phyloP scores from a whole-genome alignment of 306 rosid species.

The Vigna hirtella region DNA sequence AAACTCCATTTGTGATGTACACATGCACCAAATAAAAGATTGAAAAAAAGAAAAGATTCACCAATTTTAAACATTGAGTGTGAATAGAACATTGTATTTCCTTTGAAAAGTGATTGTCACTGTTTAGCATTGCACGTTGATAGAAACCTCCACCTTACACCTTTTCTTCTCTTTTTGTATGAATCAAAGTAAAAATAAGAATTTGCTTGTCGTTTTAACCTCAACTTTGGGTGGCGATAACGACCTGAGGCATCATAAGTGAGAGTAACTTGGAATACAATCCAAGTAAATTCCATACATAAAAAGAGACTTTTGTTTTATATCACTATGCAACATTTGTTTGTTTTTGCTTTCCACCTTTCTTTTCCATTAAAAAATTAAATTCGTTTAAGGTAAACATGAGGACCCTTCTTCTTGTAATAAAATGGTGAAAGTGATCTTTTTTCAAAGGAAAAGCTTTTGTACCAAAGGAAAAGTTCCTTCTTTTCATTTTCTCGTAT shows the following conservation, averaged over 20 bases:
- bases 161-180: conserved; percentile 11
- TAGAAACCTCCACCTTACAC: conserved; percentile 5
- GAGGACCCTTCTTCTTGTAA: conserved; percentile 54
- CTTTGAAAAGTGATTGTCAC: background rate
- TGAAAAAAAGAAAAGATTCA: background rate
- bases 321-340: conserved; percentile 26
- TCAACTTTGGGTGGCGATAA: conserved; percentile 3
- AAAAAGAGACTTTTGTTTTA: conserved; percentile 36
- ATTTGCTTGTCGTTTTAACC: background rate
- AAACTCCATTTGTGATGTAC: background rate
- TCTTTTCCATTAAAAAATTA: conserved; percentile 5
- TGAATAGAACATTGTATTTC: background rate
- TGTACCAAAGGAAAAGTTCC: conserved; percentile 43
- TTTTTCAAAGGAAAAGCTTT: conserved; percentile 17
- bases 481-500: conserved; percentile 41
- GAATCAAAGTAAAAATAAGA: background rate
- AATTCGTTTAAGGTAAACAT: conserved; percentile 22
- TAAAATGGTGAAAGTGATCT: conserved; percentile 51
- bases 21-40: background rate
- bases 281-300: background rate
- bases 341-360: conserved; percentile 31
- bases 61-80: background rate
- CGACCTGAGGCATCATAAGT: background rate
- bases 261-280: background rate
- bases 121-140: background rate